Conservation (phyloP, 148 eudicot genomes). For the Heliosperma pusillum region DNA sequence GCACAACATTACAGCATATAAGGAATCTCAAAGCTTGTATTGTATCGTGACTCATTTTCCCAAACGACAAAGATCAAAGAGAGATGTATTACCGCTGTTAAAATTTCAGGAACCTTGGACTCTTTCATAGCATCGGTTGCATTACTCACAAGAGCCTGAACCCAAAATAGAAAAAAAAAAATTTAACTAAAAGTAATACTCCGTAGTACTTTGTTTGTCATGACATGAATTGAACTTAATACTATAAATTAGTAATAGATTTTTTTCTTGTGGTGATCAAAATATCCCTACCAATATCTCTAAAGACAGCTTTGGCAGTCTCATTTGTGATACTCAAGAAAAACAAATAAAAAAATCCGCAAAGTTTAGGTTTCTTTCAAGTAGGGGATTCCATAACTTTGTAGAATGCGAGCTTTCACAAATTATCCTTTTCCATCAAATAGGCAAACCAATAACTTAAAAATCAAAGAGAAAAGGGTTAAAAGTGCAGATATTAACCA, state of each 20-base stretch:
- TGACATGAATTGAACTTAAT: not conserved
- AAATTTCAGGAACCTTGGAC: slow-evolving; percentile 60
- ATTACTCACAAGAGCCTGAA: slow-evolving; percentile 54
- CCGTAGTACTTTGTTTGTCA: no score
- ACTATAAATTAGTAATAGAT: not conserved
- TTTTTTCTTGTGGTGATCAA: no score
- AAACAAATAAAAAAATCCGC: no score
- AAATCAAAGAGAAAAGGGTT: not conserved
- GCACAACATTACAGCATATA: not conserved
- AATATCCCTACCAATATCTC: no score
- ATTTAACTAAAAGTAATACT: not conserved
- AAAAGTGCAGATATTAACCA: slow-evolving; percentile 21
- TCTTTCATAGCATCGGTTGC: slow-evolving; percentile 70
- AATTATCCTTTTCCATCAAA: not conserved
- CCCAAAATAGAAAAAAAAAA: not conserved
- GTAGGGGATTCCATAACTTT: no score
- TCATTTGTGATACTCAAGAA: no score
- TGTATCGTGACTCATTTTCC: not conserved
- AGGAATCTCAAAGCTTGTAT: not conserved
- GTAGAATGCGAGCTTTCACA: not conserved
- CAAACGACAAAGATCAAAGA: not conserved
- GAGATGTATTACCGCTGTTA: slow-evolving; percentile 36
- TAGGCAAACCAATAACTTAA: not conserved
- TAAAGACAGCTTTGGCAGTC: no score
- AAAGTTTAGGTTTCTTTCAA: no score